Evolutionary conservation across 495 filamentous ascomycete genomes (phyloP).

Genomic region (Friedmanniomyces simplex): DNA sequence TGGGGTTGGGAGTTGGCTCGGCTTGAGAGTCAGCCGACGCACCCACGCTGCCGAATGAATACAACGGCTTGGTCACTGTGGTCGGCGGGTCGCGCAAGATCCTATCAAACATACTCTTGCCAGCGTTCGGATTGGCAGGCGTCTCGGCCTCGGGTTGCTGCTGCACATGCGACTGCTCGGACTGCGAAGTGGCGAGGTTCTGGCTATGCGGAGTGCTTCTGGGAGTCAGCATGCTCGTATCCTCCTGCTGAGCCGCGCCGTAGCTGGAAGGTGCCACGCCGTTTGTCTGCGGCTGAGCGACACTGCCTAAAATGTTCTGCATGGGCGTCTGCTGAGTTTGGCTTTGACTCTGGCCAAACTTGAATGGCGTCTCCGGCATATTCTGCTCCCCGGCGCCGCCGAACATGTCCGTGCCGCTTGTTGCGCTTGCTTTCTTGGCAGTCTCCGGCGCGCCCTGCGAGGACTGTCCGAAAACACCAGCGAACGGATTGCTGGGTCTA

Average conservation of each 20-base stretch:
- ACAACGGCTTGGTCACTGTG: background rate
- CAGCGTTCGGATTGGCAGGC: background rate
- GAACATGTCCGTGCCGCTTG: background rate
- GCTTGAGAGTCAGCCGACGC: background rate
- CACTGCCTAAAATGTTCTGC: conserved; percentile 3
- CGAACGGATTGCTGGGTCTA: background rate
- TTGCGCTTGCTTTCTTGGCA: background rate
- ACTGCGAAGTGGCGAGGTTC: background rate
- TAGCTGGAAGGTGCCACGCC: background rate
- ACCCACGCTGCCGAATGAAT: background rate
- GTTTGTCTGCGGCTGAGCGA: background rate
- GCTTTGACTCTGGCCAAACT: background rate
- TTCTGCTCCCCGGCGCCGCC: background rate
- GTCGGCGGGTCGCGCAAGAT: conserved; percentile 5
- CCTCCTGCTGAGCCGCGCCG: conserved; percentile 4
- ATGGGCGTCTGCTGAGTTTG: conserved; percentile 4
- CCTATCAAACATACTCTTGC: conserved; percentile 18
- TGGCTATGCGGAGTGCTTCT: conserved; percentile 14
- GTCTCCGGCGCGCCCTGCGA: background rate
- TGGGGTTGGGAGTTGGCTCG: background rate
- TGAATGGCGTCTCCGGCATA: background rate
- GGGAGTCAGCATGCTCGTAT: conserved; percentile 16
- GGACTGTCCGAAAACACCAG: background rate
- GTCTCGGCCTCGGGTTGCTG: background rate
- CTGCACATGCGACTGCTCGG: background rate